A percentile compares a stretch with the other conserved stretches of the same genome.
Conservation (phyloP, 352 stramenopile species). For the Phytopythium litorale region DNA sequence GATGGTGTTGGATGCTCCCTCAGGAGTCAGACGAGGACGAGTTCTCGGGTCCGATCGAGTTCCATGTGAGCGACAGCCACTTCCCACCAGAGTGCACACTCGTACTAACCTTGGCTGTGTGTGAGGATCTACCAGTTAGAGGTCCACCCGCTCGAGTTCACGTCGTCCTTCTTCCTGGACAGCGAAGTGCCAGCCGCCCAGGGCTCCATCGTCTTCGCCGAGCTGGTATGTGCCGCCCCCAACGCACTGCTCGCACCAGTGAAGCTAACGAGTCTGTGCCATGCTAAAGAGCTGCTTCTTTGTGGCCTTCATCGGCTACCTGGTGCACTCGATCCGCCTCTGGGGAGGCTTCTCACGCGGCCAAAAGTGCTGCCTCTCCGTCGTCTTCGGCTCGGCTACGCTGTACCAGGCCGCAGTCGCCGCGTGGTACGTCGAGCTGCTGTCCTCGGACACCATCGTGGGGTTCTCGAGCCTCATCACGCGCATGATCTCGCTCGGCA, state of each 20-base stretch:
- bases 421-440: slow-evolving; percentile 30
- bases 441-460: slow-evolving; percentile 50
- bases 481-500: slow-evolving; percentile 64
- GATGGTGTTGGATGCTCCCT: not conserved
- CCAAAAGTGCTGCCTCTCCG: slow-evolving; percentile 48
- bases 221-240: slow-evolving; percentile 20
- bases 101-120: not conserved
- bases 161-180: slow-evolving; percentile 11
- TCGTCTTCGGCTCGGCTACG: slow-evolving; percentile 33
- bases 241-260: not conserved
- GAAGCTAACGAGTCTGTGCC: not conserved
- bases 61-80: slow-evolving; percentile 6
- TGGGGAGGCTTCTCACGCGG: slow-evolving; percentile 48
- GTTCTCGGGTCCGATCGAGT: slow-evolving; percentile 13
- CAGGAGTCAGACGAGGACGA: slow-evolving; percentile 19
- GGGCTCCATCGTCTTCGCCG: slow-evolving; percentile 38
- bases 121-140: not conserved
- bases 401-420: slow-evolving; percentile 47
- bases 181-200: slow-evolving; percentile 26
- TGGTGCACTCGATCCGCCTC: slow-evolving; percentile 47
- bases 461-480: slow-evolving; percentile 63
- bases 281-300: slow-evolving; percentile 50
- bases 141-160: slow-evolving; percentile 4
- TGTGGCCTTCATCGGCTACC: slow-evolving; percentile 56
- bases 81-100: not conserved